Base-by-base conservation (phyloP, 73 alveolate genomes). In the Paramecium primaurelia region DNA sequence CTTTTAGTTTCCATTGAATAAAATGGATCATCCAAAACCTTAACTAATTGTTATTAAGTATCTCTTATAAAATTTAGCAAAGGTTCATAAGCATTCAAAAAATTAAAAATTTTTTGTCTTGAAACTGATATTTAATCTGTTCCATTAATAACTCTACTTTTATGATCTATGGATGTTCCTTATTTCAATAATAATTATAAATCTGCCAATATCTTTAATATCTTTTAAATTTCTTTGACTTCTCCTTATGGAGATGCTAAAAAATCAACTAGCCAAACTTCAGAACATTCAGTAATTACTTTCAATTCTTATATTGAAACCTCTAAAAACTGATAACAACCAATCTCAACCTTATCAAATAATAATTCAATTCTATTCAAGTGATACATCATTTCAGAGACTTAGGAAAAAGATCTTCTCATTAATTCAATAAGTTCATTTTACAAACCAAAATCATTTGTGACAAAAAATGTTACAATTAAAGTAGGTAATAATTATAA, bases 251-350 rank as follows among this genome's bases (percentile, higher is more conserved):
- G 75, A 42, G 71, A 45, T n/a, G 91, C 91, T 45, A 71, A 28
- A 18, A 89, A 89, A 47, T 89, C 94, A 71, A 58, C 84, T 9
- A 89, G 60, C 94, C 94, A 89, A 6, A 89, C 94, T 89, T 89
- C 94, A 44, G 94, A 89, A 58, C 94, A 80, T 26, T 80, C 91
- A 18, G 91, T 80, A 8, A 80, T 45, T 25, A 45, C 77, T 80
- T 80, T 80, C 6, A 80, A 47, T 25, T 80, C 91, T 22, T 45
- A 45, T 12, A 80, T 80, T 26, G 91, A 80, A 20, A 26, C 58
- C 10, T 80, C 91, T 47, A 80, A 47, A 80, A 80, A 80, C 25
- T 80, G 30, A 80, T 80, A 80, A 25, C 91, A 80, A 26, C 77
- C 77, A 32, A 89, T 73, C 47, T 89, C 94, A 10, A 51, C 84